A percentile compares a stretch with the other conserved stretches of the same genome.
Evolutionary conservation across 176 grass and related monocot species (phyloP).

Genomic region (Alopecurus myosuroides): DNA sequence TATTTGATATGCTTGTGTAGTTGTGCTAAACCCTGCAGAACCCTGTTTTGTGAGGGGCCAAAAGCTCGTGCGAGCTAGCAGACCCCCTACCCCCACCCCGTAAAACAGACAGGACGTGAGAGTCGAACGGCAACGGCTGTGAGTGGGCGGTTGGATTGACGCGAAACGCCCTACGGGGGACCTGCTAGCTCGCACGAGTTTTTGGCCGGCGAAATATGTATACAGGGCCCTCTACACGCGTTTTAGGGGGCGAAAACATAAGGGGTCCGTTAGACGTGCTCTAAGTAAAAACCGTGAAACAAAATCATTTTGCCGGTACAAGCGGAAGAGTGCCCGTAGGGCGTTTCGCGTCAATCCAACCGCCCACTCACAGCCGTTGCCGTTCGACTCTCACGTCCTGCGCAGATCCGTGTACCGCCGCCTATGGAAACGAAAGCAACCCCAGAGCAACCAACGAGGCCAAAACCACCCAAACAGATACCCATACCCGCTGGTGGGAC

Average conservation of each 20-base stretch:
- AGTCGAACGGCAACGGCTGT: background rate
- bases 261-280: too few species aligned
- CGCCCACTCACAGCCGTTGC: background rate
- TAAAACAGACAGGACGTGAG: conserved; percentile 5
- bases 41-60: too few species aligned
- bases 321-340: background rate
- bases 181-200: too few species aligned
- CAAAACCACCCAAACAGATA: conserved; percentile 8
- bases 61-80: too few species aligned
- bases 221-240: too few species aligned
- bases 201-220: too few species aligned
- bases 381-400: background rate
- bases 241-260: too few species aligned
- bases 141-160: background rate
- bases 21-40: too few species aligned
- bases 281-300: too few species aligned
- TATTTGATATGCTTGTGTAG: too few species aligned
- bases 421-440: conserved; percentile 35
- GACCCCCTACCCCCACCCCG: too few species aligned
- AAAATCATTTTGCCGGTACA: background rate
- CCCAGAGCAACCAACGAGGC: background rate
- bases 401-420: background rate
- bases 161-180: too few species aligned
- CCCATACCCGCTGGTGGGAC: background rate
- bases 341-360: background rate